Base-by-base conservation (phyloP, 1,284 basidiomycete genomes). In the Moesziomyces sp. region DNA sequence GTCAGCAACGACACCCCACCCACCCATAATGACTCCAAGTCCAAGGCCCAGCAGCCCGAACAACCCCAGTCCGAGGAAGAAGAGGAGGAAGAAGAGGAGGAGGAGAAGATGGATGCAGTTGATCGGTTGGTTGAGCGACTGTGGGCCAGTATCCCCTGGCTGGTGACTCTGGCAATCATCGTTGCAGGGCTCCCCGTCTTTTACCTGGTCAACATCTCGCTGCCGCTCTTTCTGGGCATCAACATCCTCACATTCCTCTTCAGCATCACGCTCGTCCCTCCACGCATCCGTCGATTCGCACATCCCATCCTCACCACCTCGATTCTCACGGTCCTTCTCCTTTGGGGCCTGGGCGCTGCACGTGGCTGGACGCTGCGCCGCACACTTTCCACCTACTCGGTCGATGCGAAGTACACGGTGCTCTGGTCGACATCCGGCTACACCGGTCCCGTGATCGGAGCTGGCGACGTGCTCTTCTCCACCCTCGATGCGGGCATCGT, bases 301-400 rank as follows among this genome's bases (percentile, higher is more conserved):
- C 79, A 81, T 34, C 79, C 79, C 14, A 81, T 81, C 53, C 71
- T 81, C 28, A 79, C 73, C 47, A 75, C 71, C 26, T 76, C 76
- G 3, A 24, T 78, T 38, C 58, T 60, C 11, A 80, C 78, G 13
- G 62, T 81, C 8, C 55, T 81, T 16, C 47, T 80, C 46, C 61
- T 81, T 13, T 81, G 79, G 79, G 78, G 53, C 1, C 21, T 80
- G 19, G 78, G 76, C 21, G 78, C 58, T 3, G 55, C 64, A 6
- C 62, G 71, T 5, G 65, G 66, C 0, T 61, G 65, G 55, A 14
- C 48, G 3, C 28, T 81, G 5, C 57, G 55, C 13, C 58, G 52
- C 7, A 76, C 73, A 5, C 59, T 81, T 2, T 5, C 10, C 3
- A 67, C 53, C 23, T 80, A 81, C 54, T 60, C 58, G 14, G 59